Evolutionary conservation across 2,329 filamentous ascomycete species (phyloP).

Genomic region (Alternaria ventricosa): DNA sequence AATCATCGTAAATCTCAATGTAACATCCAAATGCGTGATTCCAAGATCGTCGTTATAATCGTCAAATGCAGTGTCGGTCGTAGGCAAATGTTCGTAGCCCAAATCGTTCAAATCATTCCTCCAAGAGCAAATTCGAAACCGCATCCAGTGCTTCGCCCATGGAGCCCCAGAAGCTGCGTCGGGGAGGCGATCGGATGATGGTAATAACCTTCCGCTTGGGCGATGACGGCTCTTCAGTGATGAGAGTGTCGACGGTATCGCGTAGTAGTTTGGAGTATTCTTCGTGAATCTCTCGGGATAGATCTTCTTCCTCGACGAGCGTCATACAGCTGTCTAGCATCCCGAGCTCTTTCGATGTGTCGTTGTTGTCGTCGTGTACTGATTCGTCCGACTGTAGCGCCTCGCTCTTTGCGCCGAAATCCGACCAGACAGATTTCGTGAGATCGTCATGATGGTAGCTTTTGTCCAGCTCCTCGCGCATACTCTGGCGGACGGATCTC

Average conservation of each 20-base stretch:
- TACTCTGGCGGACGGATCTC: slow-evolving; percentile 18
- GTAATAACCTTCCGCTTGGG: slow-evolving; percentile 7
- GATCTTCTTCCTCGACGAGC: slow-evolving; percentile 1
- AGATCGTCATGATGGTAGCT: background rate
- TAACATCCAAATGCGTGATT: background rate
- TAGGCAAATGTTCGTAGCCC: background rate
- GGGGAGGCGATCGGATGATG: slow-evolving; percentile 18
- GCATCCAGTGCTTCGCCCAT: slow-evolving; percentile 30
- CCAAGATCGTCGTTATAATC: background rate
- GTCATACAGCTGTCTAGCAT: slow-evolving; percentile 22
- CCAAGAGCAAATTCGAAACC: slow-evolving; percentile 18
- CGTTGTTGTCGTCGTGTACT: background rate
- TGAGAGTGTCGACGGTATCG: slow-evolving; percentile 13
- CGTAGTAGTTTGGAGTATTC: slow-evolving; percentile 5
- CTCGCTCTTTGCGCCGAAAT: background rate
- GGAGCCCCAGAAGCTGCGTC: slow-evolving; percentile 28
- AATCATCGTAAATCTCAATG: background rate
- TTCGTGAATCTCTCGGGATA: slow-evolving; percentile 2
- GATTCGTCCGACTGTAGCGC: too few relatives aligned
- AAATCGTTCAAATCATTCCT: slow-evolving; percentile 4
- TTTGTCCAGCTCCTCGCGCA: slow-evolving; percentile 12
- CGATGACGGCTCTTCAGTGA: background rate
- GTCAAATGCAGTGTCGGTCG: background rate
- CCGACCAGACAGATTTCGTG: background rate
- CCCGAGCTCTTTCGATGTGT: slow-evolving; percentile 8